Conservation (phyloP, 768 basidiomycete species). For the Tylopilus intermedius region DNA sequence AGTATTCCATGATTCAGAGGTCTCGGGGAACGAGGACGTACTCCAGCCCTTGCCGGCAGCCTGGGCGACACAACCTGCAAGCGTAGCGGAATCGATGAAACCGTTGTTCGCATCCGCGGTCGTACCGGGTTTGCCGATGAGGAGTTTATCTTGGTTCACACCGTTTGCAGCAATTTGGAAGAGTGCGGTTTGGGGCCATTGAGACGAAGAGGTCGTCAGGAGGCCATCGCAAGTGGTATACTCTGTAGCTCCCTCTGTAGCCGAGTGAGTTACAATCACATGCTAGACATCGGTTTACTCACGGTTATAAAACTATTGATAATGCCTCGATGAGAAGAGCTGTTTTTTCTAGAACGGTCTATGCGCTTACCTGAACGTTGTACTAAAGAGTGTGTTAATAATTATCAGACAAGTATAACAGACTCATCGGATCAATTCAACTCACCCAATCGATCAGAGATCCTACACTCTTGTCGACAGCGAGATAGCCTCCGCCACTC, state of each 20-base stretch:
- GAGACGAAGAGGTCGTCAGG: constrained; percentile 34
- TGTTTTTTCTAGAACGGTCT: neutral
- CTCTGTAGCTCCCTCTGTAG: constrained; percentile 32
- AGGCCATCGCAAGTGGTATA: constrained; percentile 37
- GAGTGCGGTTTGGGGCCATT: constrained; percentile 38
- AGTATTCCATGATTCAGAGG: constrained; percentile 28
- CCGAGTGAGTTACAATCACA: neutral
- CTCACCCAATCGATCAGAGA: constrained; percentile 43
- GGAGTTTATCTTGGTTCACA: constrained; percentile 42
- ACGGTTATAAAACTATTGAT: neutral
- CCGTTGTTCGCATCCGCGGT: constrained; percentile 33
- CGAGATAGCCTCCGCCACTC: constrained; percentile 35
- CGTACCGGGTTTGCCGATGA: constrained; percentile 51
- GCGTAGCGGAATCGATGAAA: constrained; percentile 50
- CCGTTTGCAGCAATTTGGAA: constrained; percentile 44
- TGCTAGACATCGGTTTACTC: neutral
- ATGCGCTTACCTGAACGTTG: constrained; percentile 36
- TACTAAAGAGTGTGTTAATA: constrained; percentile 5
- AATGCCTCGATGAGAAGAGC: neutral
- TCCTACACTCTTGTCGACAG: constrained; percentile 33
- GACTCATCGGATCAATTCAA: neutral
- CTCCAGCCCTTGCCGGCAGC: constrained; percentile 56
- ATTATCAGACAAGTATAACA: neutral
- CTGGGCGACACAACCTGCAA: constrained; percentile 48
- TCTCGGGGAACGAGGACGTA: neutral